Percentiles rank a stretch among this genome's conserved stretches.
Evolutionary conservation across 2,329 filamentous ascomycete genomes (phyloP).

Genomic region (Lachnellula subtilissima): DNA sequence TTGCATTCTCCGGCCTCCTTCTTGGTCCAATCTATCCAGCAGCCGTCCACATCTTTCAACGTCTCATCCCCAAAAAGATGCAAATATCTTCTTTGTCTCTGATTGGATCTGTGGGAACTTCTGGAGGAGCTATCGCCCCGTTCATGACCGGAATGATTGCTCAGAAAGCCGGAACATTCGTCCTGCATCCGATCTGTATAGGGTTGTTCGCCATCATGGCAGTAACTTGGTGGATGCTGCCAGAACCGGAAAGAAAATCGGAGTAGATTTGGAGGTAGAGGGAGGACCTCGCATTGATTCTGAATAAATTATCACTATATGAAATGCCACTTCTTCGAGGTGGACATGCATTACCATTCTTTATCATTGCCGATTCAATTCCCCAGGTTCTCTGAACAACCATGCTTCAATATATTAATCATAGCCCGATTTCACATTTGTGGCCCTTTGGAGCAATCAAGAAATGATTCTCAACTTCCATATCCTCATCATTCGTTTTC

Average conservation of each 20-base stretch:
- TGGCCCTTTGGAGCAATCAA: conserved; percentile 27
- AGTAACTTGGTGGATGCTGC: conserved; percentile 14
- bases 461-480: conserved; percentile 34
- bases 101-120: conserved; percentile 62
- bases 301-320: not conserved
- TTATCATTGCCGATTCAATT: not conserved
- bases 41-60: conserved; percentile 57
- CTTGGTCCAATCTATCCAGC: conserved; percentile 76
- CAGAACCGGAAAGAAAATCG: conserved; percentile 10
- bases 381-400: not conserved
- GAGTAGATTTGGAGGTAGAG: not conserved
- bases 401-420: not conserved
- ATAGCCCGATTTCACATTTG: not conserved
- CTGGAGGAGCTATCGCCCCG: conserved; percentile 62
- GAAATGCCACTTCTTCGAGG: not conserved
- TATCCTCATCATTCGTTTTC: conserved; percentile 36
- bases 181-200: conserved; percentile 31
- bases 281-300: not conserved
- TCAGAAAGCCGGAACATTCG: conserved; percentile 39
- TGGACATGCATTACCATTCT: too few relatives aligned
- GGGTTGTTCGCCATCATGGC: conserved; percentile 15
- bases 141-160: conserved; percentile 43
- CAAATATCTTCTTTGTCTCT: conserved; percentile 59
- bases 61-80: conserved; percentile 51
- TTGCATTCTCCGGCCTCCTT: conserved; percentile 65